Evolutionary conservation across 2,329 filamentous ascomycete species (phyloP).

Genomic region (Aspergillus piperis): DNA sequence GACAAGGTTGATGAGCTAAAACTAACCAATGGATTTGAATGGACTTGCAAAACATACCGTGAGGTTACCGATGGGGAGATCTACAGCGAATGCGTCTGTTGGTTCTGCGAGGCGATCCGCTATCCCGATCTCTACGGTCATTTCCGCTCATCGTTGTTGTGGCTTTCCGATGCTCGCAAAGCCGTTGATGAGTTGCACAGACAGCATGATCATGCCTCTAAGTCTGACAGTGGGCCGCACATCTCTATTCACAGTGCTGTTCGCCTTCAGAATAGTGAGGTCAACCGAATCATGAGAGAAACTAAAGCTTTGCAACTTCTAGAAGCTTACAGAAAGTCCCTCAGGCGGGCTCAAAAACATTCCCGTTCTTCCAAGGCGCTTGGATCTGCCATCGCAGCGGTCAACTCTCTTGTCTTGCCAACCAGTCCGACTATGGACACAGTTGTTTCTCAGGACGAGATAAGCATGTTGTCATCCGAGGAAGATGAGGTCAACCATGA

Average conservation of each 20-base stretch:
- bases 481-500: background rate
- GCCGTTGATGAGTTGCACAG: background rate
- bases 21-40: slow-evolving; percentile 67
- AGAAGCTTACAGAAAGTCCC: background rate
- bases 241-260: background rate
- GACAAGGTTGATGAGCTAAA: slow-evolving; percentile 74
- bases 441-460: background rate
- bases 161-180: background rate
- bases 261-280: background rate
- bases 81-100: slow-evolving; percentile 11
- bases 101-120: slow-evolving; percentile 10
- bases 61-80: background rate
- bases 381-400: background rate
- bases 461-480: background rate
- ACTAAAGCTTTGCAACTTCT: background rate
- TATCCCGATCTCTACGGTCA: background rate
- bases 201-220: background rate
- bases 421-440: background rate
- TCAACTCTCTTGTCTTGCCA: background rate
- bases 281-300: background rate
- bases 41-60: slow-evolving; percentile 70
- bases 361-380: background rate
- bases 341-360: background rate
- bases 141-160: background rate
- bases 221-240: background rate